phyloP scores from a whole-genome alignment of 2,329 filamentous ascomycete genomes.

The Ceratocystis harringtonii region DNA sequence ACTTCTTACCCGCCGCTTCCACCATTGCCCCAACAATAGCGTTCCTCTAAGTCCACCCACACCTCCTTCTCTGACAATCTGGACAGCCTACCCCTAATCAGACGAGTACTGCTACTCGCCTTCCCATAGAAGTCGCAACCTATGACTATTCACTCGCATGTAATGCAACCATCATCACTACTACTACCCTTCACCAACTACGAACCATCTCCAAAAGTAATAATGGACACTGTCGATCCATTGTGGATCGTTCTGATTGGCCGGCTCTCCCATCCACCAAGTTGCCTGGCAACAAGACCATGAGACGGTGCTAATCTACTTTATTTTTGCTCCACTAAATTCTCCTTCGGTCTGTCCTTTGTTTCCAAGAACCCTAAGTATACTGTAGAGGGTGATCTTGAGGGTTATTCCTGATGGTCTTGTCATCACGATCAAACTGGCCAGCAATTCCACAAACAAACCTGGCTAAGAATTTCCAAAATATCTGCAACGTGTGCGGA shows the following conservation, averaged over 20 bases:
- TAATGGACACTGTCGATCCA: not conserved
- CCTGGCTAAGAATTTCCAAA: not conserved
- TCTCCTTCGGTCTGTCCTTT: not conserved
- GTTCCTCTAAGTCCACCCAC: no score
- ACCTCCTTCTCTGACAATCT: no score
- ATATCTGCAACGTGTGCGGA: not conserved
- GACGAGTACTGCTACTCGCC: no score
- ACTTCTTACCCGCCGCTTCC: no score
- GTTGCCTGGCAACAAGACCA: conserved; percentile 1
- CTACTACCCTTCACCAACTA: not conserved
- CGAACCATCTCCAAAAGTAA: not conserved
- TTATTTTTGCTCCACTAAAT: not conserved
- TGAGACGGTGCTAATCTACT: not conserved
- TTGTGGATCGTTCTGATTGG: not conserved
- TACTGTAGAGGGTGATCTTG: not conserved
- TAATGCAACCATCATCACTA: no score
- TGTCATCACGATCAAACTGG: no score
- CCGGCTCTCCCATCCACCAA: not conserved
- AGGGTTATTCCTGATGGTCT: not conserved
- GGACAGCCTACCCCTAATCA: no score
- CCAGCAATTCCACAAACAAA: not conserved
- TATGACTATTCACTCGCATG: no score
- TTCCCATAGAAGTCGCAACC: no score
- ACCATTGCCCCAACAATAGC: no score
- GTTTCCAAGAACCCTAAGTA: not conserved